Evolutionary conservation across 805 yeast genomes (phyloP).

Genomic region (Kurtzmaniella cleridarum): DNA sequence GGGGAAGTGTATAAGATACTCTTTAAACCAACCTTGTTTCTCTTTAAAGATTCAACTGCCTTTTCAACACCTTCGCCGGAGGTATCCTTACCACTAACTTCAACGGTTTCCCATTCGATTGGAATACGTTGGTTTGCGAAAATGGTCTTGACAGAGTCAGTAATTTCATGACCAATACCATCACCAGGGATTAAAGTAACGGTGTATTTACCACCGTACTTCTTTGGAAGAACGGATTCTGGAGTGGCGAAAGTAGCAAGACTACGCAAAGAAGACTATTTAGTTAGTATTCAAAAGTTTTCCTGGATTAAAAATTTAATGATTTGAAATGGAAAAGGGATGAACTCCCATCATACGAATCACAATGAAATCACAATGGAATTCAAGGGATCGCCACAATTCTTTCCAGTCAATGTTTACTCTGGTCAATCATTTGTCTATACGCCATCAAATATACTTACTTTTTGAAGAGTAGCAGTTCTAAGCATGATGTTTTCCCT

Average conservation of each 20-base stretch:
- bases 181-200: constrained; percentile 97
- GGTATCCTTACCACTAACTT: constrained; percentile 43
- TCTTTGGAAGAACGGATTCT: constrained; percentile 70
- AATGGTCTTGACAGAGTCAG: constrained; percentile 87
- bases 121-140: constrained; percentile 86
- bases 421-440: no score
- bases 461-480: constrained; percentile 17
- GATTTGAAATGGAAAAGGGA: background rate
- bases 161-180: constrained; percentile 94
- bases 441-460: constrained; percentile 7
- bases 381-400: no score
- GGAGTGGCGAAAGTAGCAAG: constrained; percentile 57
- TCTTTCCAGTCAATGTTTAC: no score
- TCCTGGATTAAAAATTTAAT: background rate
- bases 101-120: constrained; percentile 77
- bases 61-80: constrained; percentile 69
- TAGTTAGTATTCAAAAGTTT: constrained; percentile 19
- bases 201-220: constrained; percentile 90
- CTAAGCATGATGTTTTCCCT: constrained; percentile 12
- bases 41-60: constrained; percentile 85
- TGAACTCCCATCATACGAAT: no score
- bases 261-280: constrained; percentile 30
- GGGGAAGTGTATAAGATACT: constrained; percentile 93
- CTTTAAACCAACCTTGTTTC: constrained; percentile 95
- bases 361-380: no score